These are phyloP conservation scores for Xerocomus potaroensis DNA, from an alignment of 768 basidiomycete species.

Conservation along the genomic window DNA sequence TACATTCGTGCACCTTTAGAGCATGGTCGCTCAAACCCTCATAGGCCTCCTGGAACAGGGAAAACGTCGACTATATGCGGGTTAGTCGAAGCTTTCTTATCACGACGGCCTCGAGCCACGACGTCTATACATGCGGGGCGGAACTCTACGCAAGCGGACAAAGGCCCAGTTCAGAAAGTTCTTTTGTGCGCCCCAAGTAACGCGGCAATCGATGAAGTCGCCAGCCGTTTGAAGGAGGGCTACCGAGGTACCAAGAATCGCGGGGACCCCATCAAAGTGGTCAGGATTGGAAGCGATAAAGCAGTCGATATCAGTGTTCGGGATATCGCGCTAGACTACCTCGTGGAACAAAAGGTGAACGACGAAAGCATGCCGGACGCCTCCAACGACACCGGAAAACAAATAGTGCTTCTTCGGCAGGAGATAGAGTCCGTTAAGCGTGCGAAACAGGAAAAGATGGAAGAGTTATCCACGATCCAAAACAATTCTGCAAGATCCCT, in stretches of 20 bases:
- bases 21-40: neutral
- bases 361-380: constrained; percentile 34
- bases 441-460: constrained; percentile 52
- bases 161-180: constrained; percentile 57
- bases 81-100: constrained; percentile 79
- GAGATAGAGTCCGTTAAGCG: constrained; percentile 70
- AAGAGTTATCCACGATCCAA: constrained; percentile 52
- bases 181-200: constrained; percentile 97
- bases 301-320: constrained; percentile 75
- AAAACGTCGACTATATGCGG: constrained; percentile 98
- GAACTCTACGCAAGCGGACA: constrained; percentile 36
- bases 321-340: constrained; percentile 81
- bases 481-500: constrained; percentile 53
- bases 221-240: constrained; percentile 80
- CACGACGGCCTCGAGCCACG: constrained; percentile 47
- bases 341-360: constrained; percentile 76
- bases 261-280: constrained; percentile 66
- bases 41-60: constrained; percentile 94
- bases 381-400: constrained; percentile 50
- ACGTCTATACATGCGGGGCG: constrained; percentile 49
- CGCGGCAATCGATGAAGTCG: constrained; percentile 97
- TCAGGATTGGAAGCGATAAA: constrained; percentile 80
- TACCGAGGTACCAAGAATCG: constrained; percentile 53
- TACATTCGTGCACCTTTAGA: constrained; percentile 3
- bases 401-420: constrained; percentile 54